phyloP scores from a whole-genome alignment of 768 basidiomycete species.

The Trametes sanguinea region DNA sequence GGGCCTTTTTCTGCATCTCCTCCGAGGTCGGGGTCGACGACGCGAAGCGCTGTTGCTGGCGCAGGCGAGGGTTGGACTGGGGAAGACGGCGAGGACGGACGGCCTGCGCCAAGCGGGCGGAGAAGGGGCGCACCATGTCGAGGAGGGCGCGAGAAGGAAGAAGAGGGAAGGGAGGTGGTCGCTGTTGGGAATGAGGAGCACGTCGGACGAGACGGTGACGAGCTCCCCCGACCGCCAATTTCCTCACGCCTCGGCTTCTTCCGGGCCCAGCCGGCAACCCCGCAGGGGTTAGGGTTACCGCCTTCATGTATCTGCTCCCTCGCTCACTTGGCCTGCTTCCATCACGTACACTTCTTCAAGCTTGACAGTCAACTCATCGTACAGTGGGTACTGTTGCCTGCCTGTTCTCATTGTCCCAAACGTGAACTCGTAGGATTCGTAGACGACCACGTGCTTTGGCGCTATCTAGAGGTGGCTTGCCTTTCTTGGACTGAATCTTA shows the following conservation, averaged over 20 bases:
- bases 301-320: background rate
- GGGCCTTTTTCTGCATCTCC: slow-evolving; percentile 66
- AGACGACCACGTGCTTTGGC: no score
- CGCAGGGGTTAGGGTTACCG: background rate
- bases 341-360: no score
- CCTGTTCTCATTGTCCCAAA: no score
- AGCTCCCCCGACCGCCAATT: slow-evolving; percentile 20
- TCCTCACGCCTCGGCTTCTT: slow-evolving; percentile 21
- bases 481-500: no score
- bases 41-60: slow-evolving; percentile 30
- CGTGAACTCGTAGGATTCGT: no score
- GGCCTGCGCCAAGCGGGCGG: slow-evolving; percentile 29
- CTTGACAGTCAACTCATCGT: no score
- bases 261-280: slow-evolving; percentile 5
- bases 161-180: slow-evolving; percentile 13
- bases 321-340: background rate
- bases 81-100: slow-evolving; percentile 26
- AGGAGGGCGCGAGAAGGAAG: slow-evolving; percentile 13
- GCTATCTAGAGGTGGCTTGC: no score
- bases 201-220: slow-evolving; percentile 28
- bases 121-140: slow-evolving; percentile 30
- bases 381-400: no score
- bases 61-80: slow-evolving; percentile 19
- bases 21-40: slow-evolving; percentile 39
- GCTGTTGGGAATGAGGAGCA: slow-evolving; percentile 16